Evolutionary conservation across 2,329 filamentous ascomycete genomes (phyloP), one percentile per base, ranked within the genome.

Genomic region (Aspergillus awamori): DNA sequence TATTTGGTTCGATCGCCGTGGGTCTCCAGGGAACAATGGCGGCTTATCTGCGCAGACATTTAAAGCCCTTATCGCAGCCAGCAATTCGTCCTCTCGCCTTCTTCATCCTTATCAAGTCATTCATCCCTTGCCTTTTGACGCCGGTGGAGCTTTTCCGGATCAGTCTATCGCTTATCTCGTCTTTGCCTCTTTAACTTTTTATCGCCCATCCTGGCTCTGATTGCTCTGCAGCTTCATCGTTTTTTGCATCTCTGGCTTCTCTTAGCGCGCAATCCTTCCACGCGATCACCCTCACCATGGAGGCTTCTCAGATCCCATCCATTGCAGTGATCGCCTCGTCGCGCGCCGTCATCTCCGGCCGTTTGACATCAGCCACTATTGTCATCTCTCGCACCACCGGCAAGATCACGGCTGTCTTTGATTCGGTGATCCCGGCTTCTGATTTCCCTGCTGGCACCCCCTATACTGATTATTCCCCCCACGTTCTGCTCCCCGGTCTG

Each of bases 401-500:
- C 72, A 97, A 93, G 80, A 96, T 98, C 70, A 84, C 89, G 48
- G 87, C 88, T 2, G 85, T 97, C 63, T 86, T 89, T 65, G 86
- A 90, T 59, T 84, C 86, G 26, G 83, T 97, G 54, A 83, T 96
- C n/a, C 90, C 92, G 1, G 74, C 80, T n/a, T 85, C 86, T 5
- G 84, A 87, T 45, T 97, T 98, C 75, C 89, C 93, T 1, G 72
- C 83, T 0, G 87, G 86, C 41, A 88, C 89, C 7, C 82, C 83
- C 5, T 98, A 98, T 77, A 84, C 86, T 67, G 89, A 99, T 81
- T 88, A 97, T 79, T 92, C 90, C 22, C 92, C 94, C 10, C 86
- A 89, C 76, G 84, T 98, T 51, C 82, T 99, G 41, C 84, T 98
- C 36, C 95, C 95, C 0, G 95, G 95, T 20, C 83, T 99, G 30